Evolutionary conservation across 2,329 filamentous ascomycete genomes (phyloP).

Genomic region (Diaporthe helianthi): DNA sequence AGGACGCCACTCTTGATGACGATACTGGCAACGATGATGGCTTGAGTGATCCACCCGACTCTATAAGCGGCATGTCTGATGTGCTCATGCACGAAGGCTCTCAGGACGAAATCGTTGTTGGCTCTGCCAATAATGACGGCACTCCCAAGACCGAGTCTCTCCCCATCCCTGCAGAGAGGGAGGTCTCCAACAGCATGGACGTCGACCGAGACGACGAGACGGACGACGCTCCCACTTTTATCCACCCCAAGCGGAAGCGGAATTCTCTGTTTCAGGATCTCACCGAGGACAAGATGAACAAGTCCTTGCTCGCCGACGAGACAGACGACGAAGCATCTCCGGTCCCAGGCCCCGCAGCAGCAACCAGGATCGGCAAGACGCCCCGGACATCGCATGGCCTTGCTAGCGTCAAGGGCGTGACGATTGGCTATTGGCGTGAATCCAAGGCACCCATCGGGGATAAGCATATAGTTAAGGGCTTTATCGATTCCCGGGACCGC

Average conservation of each 20-base stretch:
- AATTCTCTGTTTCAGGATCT: constrained; percentile 56
- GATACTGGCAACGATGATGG: constrained; percentile 51
- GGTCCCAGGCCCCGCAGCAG: constrained; percentile 34
- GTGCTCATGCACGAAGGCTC: constrained; percentile 43
- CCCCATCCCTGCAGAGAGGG: constrained; percentile 49
- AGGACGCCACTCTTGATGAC: constrained; percentile 43
- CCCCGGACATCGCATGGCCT: constrained; percentile 41
- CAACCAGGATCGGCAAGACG: not conserved
- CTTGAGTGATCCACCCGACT: constrained; percentile 53
- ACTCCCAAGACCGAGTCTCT: constrained; percentile 47
- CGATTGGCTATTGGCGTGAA: constrained; percentile 67
- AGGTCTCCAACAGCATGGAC: constrained; percentile 38
- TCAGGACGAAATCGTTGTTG: constrained; percentile 62
- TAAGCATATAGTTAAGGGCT: constrained; percentile 67
- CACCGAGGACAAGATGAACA: constrained; percentile 56
- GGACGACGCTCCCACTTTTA: not conserved
- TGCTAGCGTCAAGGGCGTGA: constrained; percentile 52
- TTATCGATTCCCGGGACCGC: constrained; percentile 67
- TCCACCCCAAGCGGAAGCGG: constrained; percentile 64
- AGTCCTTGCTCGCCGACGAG: constrained; percentile 42
- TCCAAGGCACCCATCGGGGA: constrained; percentile 56
- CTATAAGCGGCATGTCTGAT: constrained; percentile 49
- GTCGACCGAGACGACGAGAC: not conserved
- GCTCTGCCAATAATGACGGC: constrained; percentile 48
- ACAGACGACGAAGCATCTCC: constrained; percentile 37